Evolutionary conservation across 2,329 filamentous ascomycete genomes (phyloP).

Genomic region (Mollisiaceae sp.): DNA sequence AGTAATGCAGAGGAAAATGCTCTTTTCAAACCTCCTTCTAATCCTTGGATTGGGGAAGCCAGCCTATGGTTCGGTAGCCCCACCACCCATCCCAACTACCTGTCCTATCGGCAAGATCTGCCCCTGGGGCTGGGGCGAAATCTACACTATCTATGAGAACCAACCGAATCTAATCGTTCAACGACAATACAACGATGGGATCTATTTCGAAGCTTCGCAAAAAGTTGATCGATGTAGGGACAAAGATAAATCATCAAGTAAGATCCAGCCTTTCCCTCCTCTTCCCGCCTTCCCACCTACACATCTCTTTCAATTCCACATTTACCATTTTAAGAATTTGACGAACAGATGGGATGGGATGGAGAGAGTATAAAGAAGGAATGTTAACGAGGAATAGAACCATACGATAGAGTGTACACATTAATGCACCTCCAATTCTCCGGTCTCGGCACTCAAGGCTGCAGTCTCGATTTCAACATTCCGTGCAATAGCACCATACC

Average conservation of each 20-base stretch:
- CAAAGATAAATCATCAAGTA: neutral
- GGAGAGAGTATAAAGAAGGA: neutral
- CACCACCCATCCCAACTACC: neutral
- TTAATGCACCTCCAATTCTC: constrained; percentile 5
- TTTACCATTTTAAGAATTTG: no score
- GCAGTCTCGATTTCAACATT: neutral
- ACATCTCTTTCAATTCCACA: neutral
- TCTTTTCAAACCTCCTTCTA: neutral
- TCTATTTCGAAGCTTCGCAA: neutral
- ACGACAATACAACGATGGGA: neutral
- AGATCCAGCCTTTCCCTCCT: neutral
- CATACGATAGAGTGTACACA: constrained; percentile 7
- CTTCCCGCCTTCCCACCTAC: neutral
- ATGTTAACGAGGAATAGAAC: neutral
- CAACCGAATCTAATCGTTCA: neutral
- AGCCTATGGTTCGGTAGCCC: neutral
- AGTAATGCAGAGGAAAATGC: neutral
- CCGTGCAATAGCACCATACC: neutral
- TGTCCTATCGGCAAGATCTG: constrained; percentile 9
- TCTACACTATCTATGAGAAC: constrained; percentile 1
- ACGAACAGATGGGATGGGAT: no score
- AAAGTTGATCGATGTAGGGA: neutral
- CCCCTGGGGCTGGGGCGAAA: constrained; percentile 2
- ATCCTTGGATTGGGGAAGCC: neutral
- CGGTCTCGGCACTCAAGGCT: neutral